These are phyloP conservation scores for Polychaeton citri DNA, from an alignment of 2,329 filamentous ascomycete species.

Conservation along the genomic window DNA sequence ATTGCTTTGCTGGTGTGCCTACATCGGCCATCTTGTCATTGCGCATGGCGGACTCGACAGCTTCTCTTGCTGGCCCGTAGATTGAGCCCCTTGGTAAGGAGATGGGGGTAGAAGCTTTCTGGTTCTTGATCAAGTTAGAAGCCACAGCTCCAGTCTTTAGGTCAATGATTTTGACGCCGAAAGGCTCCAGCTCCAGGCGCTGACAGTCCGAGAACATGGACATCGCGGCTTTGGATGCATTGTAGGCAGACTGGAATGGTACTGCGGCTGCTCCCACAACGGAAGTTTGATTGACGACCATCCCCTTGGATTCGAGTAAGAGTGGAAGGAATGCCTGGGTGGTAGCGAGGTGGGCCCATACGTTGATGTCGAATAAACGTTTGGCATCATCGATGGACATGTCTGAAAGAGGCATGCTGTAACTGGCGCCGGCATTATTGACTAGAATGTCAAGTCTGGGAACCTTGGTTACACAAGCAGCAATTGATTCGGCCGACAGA, in stretches of 20 bases:
- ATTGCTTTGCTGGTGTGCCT: too few relatives aligned
- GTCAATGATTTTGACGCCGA: constrained; percentile 11
- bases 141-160: constrained; percentile 10
- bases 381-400: constrained; percentile 14
- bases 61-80: too few relatives aligned
- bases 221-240: constrained; percentile 14
- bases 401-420: neutral
- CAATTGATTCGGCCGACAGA: constrained; percentile 17
- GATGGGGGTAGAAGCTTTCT: too few relatives aligned
- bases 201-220: constrained; percentile 7
- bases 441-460: constrained; percentile 31
- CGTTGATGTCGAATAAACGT: constrained; percentile 21
- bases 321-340: constrained; percentile 19
- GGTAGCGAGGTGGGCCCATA: constrained; percentile 16
- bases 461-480: constrained; percentile 14
- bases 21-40: too few relatives aligned
- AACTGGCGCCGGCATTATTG: constrained; percentile 33
- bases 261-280: constrained; percentile 14
- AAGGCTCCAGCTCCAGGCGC: constrained; percentile 11
- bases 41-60: too few relatives aligned
- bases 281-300: constrained; percentile 27
- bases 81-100: too few relatives aligned
- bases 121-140: too few relatives aligned
- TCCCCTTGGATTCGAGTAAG: constrained; percentile 23
- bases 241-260: constrained; percentile 21